phyloP scores from a whole-genome alignment of 495 filamentous ascomycete species.

The Tuber calosporum region DNA sequence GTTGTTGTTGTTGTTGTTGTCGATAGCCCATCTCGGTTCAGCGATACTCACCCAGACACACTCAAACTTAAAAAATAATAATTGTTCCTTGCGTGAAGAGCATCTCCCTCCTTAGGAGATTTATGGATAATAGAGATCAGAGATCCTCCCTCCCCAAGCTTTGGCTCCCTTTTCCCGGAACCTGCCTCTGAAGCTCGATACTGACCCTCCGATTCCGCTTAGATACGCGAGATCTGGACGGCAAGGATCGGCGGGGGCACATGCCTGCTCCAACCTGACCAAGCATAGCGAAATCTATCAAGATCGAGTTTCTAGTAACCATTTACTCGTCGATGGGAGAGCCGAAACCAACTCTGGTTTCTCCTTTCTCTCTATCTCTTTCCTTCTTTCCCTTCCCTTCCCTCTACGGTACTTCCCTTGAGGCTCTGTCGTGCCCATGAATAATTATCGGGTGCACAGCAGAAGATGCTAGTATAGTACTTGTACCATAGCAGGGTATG shows the following conservation, averaged over 20 bases:
- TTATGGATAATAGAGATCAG: neutral
- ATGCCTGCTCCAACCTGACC: neutral
- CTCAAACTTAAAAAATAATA: neutral
- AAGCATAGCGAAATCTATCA: constrained; percentile 1
- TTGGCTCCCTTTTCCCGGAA: neutral
- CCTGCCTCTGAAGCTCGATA: neutral
- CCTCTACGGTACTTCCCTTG: neutral
- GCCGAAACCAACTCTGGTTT: neutral
- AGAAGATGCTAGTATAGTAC: neutral
- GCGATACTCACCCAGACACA: neutral
- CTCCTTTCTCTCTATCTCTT: neutral
- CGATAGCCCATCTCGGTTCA: neutral
- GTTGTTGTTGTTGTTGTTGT: neutral
- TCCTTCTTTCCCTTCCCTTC: neutral
- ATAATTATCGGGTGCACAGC: neutral
- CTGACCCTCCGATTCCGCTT: neutral
- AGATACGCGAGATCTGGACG: constrained; percentile 2
- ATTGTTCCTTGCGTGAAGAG: constrained; percentile 1
- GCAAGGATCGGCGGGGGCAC: neutral
- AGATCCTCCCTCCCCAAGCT: neutral
- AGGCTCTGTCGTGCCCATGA: neutral
- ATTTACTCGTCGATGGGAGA: neutral
- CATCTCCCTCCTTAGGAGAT: neutral
- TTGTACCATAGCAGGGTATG: too few relatives aligned
- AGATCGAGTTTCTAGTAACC: neutral